These are phyloP conservation scores for Puya raimondii DNA, from an alignment of 176 grass and related monocot species.

Conservation along the genomic window DNA sequence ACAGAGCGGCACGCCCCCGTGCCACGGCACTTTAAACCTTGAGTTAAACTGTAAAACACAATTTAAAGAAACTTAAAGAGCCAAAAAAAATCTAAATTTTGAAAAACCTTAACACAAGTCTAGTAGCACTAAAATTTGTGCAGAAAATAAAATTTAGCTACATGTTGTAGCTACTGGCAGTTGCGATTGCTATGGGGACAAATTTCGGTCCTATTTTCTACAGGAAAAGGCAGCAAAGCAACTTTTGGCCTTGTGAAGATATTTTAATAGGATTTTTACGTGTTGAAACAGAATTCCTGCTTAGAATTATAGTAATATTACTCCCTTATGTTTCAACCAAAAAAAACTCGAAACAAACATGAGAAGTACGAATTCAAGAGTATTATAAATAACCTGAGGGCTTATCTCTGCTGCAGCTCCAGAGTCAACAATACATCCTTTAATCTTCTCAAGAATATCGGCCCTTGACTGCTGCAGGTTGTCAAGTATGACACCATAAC, in stretches of 20 bases:
- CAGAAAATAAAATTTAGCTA: no score
- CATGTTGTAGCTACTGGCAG: no score
- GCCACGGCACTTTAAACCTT: no score
- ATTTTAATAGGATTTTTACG: no score
- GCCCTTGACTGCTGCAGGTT: constrained; percentile 59
- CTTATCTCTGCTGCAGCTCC: constrained; percentile 78
- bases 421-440: constrained; percentile 86
- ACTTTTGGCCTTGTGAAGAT: no score
- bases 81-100: not conserved
- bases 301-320: not conserved
- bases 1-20: no score
- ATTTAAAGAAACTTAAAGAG: not conserved
- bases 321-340: not conserved
- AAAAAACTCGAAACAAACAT: not conserved
- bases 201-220: no score
- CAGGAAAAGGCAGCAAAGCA: no score
- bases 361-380: not conserved
- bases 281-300: not conserved
- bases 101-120: not conserved
- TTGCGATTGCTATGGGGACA: no score
- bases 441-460: constrained; percentile 80
- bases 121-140: not conserved
- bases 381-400: constrained; percentile 51
- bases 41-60: not conserved
- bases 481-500: constrained; percentile 80